Conservation (phyloP, 306 rosid genomes). For the Trifolium fragiferum region DNA sequence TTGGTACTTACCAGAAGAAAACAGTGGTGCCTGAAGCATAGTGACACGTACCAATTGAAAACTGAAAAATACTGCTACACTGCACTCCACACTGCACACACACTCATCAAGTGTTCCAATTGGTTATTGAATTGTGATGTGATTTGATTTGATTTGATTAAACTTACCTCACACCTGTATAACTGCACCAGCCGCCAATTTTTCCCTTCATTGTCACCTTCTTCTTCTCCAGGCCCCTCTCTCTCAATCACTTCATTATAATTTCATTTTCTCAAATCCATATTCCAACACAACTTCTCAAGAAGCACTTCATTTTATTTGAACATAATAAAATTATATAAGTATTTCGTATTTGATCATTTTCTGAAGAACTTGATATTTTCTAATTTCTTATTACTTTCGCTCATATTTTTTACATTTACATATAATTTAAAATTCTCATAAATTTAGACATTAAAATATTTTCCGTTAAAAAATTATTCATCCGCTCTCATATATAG, state of each 20-base stretch:
- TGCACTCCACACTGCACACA: constrained; percentile 31
- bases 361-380: too few species aligned
- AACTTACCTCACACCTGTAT: constrained; percentile 28
- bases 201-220: constrained; percentile 39
- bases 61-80: constrained; percentile 51
- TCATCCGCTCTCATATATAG: too few species aligned
- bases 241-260: constrained; percentile 6
- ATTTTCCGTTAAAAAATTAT: too few species aligned
- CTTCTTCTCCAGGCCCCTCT: not conserved
- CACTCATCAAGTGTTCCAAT: constrained; percentile 12
- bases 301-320: too few species aligned
- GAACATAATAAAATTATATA: too few species aligned
- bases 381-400: too few species aligned
- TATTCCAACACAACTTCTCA: not conserved
- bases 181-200: constrained; percentile 58
- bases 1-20: constrained; percentile 16
- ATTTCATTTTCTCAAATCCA: not conserved
- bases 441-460: too few species aligned
- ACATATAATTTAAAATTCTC: too few species aligned
- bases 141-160: constrained; percentile 44
- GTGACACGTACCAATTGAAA: constrained; percentile 45
- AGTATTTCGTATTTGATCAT: too few species aligned
- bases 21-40: constrained; percentile 5
- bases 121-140: constrained; percentile 11
- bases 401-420: too few species aligned